Evolutionary conservation across 768 basidiomycete genomes (phyloP).

Genomic region (Lactarius quietus): DNA sequence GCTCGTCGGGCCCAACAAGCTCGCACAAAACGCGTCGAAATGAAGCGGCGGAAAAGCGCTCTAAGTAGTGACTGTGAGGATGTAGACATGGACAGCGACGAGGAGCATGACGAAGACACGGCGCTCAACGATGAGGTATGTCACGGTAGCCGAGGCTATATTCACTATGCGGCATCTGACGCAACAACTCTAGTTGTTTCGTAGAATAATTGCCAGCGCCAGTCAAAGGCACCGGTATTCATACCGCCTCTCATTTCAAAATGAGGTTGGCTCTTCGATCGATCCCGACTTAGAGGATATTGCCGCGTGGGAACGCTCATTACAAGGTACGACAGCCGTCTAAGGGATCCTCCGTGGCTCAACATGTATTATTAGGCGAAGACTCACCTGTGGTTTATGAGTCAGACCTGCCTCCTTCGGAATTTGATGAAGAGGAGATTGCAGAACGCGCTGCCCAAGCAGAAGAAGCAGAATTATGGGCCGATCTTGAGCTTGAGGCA

Average conservation of each 20-base stretch:
- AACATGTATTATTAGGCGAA: neutral
- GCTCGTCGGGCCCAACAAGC: constrained; percentile 26
- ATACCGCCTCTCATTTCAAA: constrained; percentile 60
- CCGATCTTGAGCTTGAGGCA: constrained; percentile 23
- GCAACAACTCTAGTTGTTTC: constrained; percentile 50
- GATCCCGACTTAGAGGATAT: constrained; percentile 71
- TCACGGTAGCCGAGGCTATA: neutral
- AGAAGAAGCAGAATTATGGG: constrained; percentile 43
- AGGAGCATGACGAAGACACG: constrained; percentile 20
- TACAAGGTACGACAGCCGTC: constrained; percentile 38
- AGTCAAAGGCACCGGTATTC: constrained; percentile 47
- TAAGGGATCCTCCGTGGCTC: neutral
- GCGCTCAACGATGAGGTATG: constrained; percentile 30
- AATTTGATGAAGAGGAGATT: constrained; percentile 47
- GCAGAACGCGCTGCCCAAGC: constrained; percentile 60
- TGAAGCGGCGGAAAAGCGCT: constrained; percentile 10
- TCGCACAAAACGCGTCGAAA: constrained; percentile 23
- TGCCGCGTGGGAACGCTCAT: constrained; percentile 54
- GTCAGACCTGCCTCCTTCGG: constrained; percentile 20
- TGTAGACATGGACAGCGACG: constrained; percentile 23
- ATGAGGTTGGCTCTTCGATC: constrained; percentile 71
- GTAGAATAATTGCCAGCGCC: constrained; percentile 57
- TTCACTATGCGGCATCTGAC: neutral
- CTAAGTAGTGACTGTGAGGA: constrained; percentile 30
- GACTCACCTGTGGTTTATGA: constrained; percentile 2